Evolutionary conservation across 768 basidiomycete species (phyloP), one percentile per base, ranked within the genome.

Genomic region (Mycena belliarum): DNA sequence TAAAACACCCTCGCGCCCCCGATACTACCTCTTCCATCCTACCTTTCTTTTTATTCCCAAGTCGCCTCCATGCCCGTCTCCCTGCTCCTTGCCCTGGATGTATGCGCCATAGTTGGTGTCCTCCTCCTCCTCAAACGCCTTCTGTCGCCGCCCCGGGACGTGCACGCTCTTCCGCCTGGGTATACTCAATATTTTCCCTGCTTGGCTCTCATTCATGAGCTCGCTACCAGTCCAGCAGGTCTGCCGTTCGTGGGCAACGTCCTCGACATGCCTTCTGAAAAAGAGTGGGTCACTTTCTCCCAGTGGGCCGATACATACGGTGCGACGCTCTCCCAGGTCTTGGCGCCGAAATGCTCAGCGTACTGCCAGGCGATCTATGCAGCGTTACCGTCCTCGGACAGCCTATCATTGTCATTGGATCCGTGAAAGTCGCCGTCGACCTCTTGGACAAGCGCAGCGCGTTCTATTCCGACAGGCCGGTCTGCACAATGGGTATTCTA

Each of bases 371-470:
- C 35, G 82, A 83, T 54, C 84, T 88, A 23, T 78, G 79, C 59
- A 86, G 84, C 41, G 77, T 79, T 2, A 85, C 82, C 25, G 73
- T 87, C 15, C 72, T 88, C 6, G 85, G 85, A 3, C 85, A 86
- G 59, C 75, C 84, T 40, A 69, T 88, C 33, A 68, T 87, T 37
- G 70, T 88, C 43, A 61, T 88, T 26, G 86, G 84, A 65, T 81
- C 78, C 12, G 74, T 74, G 21, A 75, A 77, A 64, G 64, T 74
- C 20, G 83, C 84, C 18, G 68, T 73, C 55, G 83, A 86, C 50
- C 76, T 88, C 72, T 74, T 88, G 47, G 85, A 88, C 68, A 86
- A 85, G 71, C 85, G 85, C 64, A 84, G 83, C 58, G 75, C 82
- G 25, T 77, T 82, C 41, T 88, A 87, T 67, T 87, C 86, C 20